Evolutionary conservation across 2,329 filamentous ascomycete genomes (phyloP).

Genomic region (Truncatella angustata): DNA sequence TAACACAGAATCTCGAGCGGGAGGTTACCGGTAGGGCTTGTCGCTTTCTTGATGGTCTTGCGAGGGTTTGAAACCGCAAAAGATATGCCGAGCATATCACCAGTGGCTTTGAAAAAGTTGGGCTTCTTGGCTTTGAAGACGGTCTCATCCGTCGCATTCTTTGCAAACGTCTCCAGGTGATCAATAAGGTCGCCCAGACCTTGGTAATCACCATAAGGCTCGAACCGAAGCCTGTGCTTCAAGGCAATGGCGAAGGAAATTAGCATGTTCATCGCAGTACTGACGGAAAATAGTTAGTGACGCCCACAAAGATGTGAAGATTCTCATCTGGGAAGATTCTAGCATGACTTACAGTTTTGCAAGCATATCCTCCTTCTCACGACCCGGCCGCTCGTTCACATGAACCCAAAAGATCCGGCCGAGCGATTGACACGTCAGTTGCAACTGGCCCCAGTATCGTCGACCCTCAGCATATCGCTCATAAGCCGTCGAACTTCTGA

Average conservation of each 20-base stretch:
- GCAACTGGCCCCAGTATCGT: conserved; percentile 61
- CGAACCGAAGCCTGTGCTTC: conserved; percentile 81
- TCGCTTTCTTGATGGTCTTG: conserved; percentile 71
- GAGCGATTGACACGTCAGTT: conserved; percentile 63
- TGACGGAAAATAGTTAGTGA: conserved; percentile 17
- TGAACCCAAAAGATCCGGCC: conserved; percentile 85
- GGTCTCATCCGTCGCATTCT: conserved; percentile 43
- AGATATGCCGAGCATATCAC: conserved; percentile 73
- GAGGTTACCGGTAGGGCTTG: conserved; percentile 75
- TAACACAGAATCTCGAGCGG: conserved; percentile 79
- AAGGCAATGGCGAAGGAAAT: conserved; percentile 74
- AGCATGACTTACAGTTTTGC: conserved; percentile 48
- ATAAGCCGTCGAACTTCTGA: conserved; percentile 76
- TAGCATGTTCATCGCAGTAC: conserved; percentile 71
- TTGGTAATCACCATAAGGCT: conserved; percentile 75
- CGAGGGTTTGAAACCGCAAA: conserved; percentile 78
- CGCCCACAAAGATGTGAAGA: too few species aligned
- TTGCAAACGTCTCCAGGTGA: conserved; percentile 75
- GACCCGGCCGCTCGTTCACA: conserved; percentile 55
- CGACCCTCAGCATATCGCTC: conserved; percentile 65
- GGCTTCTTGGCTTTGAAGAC: conserved; percentile 39
- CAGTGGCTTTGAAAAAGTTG: conserved; percentile 58
- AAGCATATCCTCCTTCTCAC: conserved; percentile 65
- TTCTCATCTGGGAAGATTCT: background rate
- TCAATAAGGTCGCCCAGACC: conserved; percentile 69